Evolutionary conservation across 306 rosid genomes (phyloP), one percentile per base, ranked within the genome.

Genomic region (Ormosia semicastrata): DNA sequence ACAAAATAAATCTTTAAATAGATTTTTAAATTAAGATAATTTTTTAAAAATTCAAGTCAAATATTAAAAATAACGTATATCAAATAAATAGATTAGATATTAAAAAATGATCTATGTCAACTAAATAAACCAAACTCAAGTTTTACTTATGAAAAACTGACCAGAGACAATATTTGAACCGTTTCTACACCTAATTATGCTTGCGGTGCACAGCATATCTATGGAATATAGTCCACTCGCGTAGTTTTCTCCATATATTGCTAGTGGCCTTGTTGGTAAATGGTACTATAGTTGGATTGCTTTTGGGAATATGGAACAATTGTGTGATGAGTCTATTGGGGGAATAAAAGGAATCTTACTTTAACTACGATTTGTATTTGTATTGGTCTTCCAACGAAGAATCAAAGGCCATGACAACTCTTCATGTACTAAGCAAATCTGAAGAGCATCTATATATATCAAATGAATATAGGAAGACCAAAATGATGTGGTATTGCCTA

Each of bases 401-500:
- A 77, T 83, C 79, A 84, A 76, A 75, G 64, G 60, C 3, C 69
- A 70, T 59, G 73, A 85, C 83, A 78, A 62, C 76, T 70, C 65
- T 65, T 17, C 32, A 81, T 85, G 65, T 63, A 53, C 79, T 41
- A 71, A 24, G 75, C 79, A 49, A 83, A 75, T 52, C 24, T 10
- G 49, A 57, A 78, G 68, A 75, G 66, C 56, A 82, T 40, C 74
- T 62, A 24, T 24, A 81, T 56, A 39, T 8, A 75, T 44, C 70
- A 66, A 24, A 72, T 62, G 66, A 65, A 78, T 24, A 66, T 66
- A 33, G 2, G 66, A 78, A 69, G 67, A 76, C 6, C 30, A 71
- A 63, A 86, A 75, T 80, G 75, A 76, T 44, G 94, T 90, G 81
- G 84, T 84, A 84, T 77, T 85, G 24, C 79, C 86, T 86, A 76